phyloP scores from a whole-genome alignment of 305 asterid genomes.

The Fraxinus paxiana region DNA sequence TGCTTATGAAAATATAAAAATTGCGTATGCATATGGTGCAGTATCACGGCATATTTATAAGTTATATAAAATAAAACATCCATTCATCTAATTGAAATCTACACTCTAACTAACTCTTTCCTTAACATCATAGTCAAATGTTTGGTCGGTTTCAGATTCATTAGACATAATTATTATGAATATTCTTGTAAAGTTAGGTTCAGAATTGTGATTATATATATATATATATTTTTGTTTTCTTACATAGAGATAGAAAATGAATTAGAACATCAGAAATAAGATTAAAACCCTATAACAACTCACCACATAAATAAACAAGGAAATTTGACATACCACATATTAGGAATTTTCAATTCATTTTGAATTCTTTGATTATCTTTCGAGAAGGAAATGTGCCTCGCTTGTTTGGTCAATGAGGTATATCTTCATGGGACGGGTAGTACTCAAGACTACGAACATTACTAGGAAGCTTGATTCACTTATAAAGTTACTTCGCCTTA shows the following conservation, averaged over 20 bases:
- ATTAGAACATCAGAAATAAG: no score
- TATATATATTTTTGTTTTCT: no score
- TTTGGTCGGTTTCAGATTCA: background rate
- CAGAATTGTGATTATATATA: no score
- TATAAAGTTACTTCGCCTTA: background rate
- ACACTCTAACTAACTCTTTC: constrained; percentile 12
- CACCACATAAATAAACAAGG: no score
- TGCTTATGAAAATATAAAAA: background rate
- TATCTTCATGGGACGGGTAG: background rate
- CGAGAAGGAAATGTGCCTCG: background rate
- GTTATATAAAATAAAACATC: background rate
- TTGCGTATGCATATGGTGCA: background rate
- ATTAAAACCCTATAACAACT: no score
- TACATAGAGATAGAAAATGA: no score
- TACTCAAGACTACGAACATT: background rate
- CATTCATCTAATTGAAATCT: background rate
- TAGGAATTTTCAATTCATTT: no score
- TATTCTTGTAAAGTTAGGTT: background rate
- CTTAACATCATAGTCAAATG: background rate
- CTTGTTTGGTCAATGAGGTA: background rate
- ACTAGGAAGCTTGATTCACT: no score
- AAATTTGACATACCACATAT: no score
- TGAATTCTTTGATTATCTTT: background rate
- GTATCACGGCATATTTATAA: background rate
- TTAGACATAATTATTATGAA: background rate